Base-by-base conservation (phyloP, 2,329 filamentous ascomycete species). In the Plenodomus tracheiphilus region DNA sequence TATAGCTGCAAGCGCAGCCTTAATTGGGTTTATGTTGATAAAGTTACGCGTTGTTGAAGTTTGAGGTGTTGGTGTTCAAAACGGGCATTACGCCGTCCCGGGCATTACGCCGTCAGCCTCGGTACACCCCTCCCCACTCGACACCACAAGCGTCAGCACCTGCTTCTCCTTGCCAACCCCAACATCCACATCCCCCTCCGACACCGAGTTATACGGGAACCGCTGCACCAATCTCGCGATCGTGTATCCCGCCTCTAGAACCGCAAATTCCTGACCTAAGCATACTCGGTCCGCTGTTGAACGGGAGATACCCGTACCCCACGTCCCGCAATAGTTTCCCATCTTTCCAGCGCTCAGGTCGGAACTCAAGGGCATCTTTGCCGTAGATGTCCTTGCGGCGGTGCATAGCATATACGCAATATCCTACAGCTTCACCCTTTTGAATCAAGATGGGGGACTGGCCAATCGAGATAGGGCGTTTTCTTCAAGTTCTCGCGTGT, bases 401-500 rank as follows among this genome's bases (percentile, higher is more conserved):
- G 11, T 73, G 68, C 54, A 73, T 69, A 2, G 54, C 55, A 35
- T 68, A 70, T 9, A 68, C 56, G 8, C 46, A 49, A 36, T 64
- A 72, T 4, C 58, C 51, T 1, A 65, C 59, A n/a, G 53, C 43
- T 19, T 51, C 17, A 8, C 66, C 71, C 41, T 71, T 66, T 7
- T 56, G 56, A 1, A 74, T 51, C n/a, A 65, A 58, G 9, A 74
- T 44, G 0, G 71, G 72, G 5, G 53, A 51, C 1, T 34, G 52
- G 5, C 69, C 66, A 42, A 18, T 65, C 68, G 4, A 75, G 70
- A 13, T 75, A 69, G 52, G 81, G 78, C 70, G 80, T 79, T 22
- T 69, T 52, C 50, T 65, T 20, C 68, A 53, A 9, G 15, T 47
- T 42, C 19, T 44, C 45, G 4, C 40, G 34, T 36, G 50, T 49